Conservation (phyloP, 106 monocot genomes). For the Dendrobium officinale region DNA sequence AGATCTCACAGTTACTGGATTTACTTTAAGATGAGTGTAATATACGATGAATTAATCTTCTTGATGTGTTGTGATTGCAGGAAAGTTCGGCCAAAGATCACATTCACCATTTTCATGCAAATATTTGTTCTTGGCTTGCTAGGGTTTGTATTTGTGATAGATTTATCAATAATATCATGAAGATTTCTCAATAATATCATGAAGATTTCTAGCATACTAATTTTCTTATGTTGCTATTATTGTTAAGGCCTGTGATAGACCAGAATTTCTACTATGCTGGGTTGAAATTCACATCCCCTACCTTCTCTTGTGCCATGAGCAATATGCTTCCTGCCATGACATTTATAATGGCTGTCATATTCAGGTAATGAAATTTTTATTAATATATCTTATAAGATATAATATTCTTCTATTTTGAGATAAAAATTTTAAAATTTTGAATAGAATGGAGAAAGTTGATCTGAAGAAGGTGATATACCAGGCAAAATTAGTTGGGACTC, state of each 20-base stretch:
- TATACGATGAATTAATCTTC: background rate
- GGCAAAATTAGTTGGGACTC: constrained; percentile 28
- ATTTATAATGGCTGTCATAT: constrained; percentile 57
- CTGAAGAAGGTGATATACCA: constrained; percentile 37
- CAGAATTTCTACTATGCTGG: constrained; percentile 84
- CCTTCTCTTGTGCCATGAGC: constrained; percentile 80
- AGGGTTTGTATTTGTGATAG: constrained; percentile 12
- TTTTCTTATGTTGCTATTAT: background rate
- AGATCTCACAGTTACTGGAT: background rate
- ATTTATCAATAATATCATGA: background rate
- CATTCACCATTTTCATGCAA: constrained; percentile 54
- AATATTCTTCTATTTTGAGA: background rate
- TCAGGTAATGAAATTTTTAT: constrained; percentile 17
- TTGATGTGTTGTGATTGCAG: constrained; percentile 20
- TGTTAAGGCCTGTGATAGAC: constrained; percentile 46
- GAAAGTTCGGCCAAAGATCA: constrained; percentile 63
- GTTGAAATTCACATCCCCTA: constrained; percentile 58
- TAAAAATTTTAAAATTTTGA: background rate
- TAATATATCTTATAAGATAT: too few species aligned
- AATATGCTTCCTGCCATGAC: constrained; percentile 84
- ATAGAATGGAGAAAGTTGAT: constrained; percentile 50
- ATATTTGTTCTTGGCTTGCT: constrained; percentile 57
- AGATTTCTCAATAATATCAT: too few species aligned
- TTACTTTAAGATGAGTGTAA: background rate
- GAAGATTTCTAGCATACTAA: too few species aligned